A percentile compares a stretch with the other conserved stretches of the same genome.
Conservation (phyloP, 768 basidiomycete genomes). For the Kwoniella bestiolae region DNA sequence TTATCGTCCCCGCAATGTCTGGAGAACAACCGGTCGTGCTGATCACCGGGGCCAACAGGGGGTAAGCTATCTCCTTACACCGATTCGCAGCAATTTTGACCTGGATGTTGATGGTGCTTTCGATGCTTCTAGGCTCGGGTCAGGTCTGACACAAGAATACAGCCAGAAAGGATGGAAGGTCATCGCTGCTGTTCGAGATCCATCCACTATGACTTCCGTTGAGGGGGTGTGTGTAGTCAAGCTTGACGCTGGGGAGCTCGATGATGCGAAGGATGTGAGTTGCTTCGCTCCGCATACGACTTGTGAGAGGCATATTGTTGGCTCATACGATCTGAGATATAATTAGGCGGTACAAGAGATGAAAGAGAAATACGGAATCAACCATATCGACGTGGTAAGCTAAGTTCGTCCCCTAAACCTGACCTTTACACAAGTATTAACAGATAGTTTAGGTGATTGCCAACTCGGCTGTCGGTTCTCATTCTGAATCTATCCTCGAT, state of each 20-base stretch:
- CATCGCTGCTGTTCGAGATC: slow-evolving; percentile 21
- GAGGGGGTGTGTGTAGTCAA: slow-evolving; percentile 9
- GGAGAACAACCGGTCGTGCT: slow-evolving; percentile 4
- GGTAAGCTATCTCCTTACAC: neutral
- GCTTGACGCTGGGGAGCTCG: slow-evolving; percentile 9
- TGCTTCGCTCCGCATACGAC: too few relatives aligned
- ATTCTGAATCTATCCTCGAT: neutral
- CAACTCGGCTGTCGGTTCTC: neutral
- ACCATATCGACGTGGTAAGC: neutral
- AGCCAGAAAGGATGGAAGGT: slow-evolving; percentile 9
- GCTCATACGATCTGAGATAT: too few relatives aligned
- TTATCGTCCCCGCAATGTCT: too few relatives aligned
- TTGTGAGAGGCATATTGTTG: too few relatives aligned
- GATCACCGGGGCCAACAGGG: slow-evolving; percentile 26
- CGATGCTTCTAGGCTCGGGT: slow-evolving; percentile 1
- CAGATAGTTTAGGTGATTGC: neutral
- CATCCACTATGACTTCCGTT: neutral
- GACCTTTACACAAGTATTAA: neutral
- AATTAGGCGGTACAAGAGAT: too few relatives aligned
- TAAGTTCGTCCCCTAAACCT: neutral
- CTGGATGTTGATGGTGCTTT: neutral
- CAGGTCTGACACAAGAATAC: slow-evolving; percentile 3
- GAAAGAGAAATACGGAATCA: too few relatives aligned
- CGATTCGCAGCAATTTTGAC: neutral
- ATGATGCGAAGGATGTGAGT: slow-evolving; percentile 2